Conservation (phyloP, 495 filamentous ascomycete species). For the Lindgomyces ingoldianus region DNA sequence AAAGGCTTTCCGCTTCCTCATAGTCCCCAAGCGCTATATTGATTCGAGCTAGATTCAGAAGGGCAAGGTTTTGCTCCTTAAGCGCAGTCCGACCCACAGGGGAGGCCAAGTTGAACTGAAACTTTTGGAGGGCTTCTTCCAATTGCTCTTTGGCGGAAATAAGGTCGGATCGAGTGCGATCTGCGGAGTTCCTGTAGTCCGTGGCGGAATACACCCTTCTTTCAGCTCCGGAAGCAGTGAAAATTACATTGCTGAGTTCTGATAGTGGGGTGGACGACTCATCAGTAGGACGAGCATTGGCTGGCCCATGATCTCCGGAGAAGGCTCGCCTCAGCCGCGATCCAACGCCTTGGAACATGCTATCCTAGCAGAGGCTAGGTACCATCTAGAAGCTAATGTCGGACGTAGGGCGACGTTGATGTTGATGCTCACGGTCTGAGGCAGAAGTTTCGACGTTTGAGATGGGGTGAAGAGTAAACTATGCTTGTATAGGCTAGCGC, state of each 20-base stretch:
- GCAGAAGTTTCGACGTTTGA: not conserved
- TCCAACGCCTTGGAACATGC: not conserved
- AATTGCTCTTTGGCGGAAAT: slow-evolving; percentile 3
- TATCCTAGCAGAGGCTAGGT: too few relatives aligned
- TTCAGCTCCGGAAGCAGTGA: slow-evolving; percentile 5
- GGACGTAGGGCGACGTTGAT: too few relatives aligned
- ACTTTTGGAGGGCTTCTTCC: not conserved
- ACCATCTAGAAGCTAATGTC: too few relatives aligned
- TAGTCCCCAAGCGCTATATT: slow-evolving; percentile 8
- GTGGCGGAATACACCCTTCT: not conserved
- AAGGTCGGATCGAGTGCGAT: slow-evolving; percentile 3
- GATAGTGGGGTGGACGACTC: not conserved
- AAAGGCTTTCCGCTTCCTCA: not conserved
- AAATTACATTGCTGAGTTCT: slow-evolving; percentile 8
- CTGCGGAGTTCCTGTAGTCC: slow-evolving; percentile 7
- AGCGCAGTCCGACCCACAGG: not conserved
- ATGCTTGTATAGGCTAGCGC: too few relatives aligned
- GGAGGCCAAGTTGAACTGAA: not conserved
- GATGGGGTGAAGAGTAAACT: not conserved
- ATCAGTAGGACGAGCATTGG: not conserved
- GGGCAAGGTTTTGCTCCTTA: slow-evolving; percentile 1
- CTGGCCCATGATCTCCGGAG: not conserved
- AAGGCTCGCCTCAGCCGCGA: slow-evolving; percentile 9
- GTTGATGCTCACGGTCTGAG: too few relatives aligned
- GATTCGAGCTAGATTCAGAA: slow-evolving; percentile 2